Evolutionary conservation across 1,139 yeast genomes (phyloP).

Genomic region (Sugiyamaella xylanicola): DNA sequence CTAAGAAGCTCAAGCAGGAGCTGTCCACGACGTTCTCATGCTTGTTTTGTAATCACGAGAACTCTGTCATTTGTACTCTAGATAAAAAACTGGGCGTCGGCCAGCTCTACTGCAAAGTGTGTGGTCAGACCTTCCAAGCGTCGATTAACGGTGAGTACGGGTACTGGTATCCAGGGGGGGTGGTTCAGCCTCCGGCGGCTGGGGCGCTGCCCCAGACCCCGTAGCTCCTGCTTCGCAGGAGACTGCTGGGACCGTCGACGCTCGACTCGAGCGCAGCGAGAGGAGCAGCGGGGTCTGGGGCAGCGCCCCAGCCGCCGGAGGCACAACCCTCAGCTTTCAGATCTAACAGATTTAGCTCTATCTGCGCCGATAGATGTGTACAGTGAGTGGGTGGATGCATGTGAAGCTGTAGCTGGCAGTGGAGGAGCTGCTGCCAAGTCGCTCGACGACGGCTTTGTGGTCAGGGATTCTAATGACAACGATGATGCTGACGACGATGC

Average conservation of each 20-base stretch:
- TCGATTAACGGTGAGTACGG: slow-evolving; percentile 62
- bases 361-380: slow-evolving; percentile 93
- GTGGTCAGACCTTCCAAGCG: slow-evolving; percentile 93
- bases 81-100: slow-evolving; percentile 90
- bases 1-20: slow-evolving; percentile 73
- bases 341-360: slow-evolving; percentile 42
- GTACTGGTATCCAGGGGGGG: not conserved
- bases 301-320: not conserved
- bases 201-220: not conserved
- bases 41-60: slow-evolving; percentile 93
- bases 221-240: not conserved
- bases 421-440: slow-evolving; percentile 44
- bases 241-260: not conserved
- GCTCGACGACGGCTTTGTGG: slow-evolving; percentile 28
- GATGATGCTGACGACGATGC: slow-evolving; percentile 34
- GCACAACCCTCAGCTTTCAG: not conserved
- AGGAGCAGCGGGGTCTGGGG: not conserved
- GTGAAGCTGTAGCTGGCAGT: slow-evolving; percentile 90
- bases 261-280: not conserved
- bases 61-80: slow-evolving; percentile 81
- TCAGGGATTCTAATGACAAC: slow-evolving; percentile 23
- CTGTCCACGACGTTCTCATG: slow-evolving; percentile 88
- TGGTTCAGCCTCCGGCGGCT: not conserved
- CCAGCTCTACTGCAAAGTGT: slow-evolving; percentile 82
- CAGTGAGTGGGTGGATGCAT: slow-evolving; percentile 98